Conservation (phyloP, 139 green algal genomes). For the Haematococcus sp. region DNA sequence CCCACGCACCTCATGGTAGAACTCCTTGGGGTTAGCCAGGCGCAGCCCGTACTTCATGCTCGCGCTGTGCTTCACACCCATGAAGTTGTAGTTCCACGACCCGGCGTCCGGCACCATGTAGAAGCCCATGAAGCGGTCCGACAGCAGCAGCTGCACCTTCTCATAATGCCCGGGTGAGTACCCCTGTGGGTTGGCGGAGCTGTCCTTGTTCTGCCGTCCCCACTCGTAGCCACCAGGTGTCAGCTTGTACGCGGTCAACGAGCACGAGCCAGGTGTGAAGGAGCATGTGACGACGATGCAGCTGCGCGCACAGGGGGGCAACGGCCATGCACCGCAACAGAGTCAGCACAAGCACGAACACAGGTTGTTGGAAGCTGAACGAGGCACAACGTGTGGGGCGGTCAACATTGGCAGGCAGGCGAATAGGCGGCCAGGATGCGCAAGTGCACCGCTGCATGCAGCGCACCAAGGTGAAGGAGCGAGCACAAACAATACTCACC, state of each 20-base stretch:
- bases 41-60: constrained; percentile 78
- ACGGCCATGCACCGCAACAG: too few relatives aligned
- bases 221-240: constrained; percentile 90
- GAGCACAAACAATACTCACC: constrained; percentile 9
- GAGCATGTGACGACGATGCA: constrained; percentile 90
- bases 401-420: too few relatives aligned
- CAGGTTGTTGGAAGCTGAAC: too few relatives aligned
- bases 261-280: constrained; percentile 96
- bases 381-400: too few relatives aligned
- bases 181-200: constrained; percentile 73
- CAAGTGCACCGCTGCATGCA: too few relatives aligned
- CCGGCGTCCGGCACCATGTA: constrained; percentile 93
- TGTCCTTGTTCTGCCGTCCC: constrained; percentile 88
- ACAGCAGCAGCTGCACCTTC: constrained; percentile 98
- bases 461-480: too few relatives aligned
- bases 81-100: constrained; percentile 99
- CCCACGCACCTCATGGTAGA: constrained; percentile 82
- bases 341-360: too few relatives aligned
- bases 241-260: constrained; percentile 96
- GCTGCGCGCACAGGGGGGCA: background rate
- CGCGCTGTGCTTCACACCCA: constrained; percentile 71
- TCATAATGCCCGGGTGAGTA: constrained; percentile 95
- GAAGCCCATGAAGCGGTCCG: constrained; percentile 98
- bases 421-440: too few relatives aligned
- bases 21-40: constrained; percentile 91